Evolutionary conservation across 768 basidiomycete genomes (phyloP).

Genomic region (Suillus subalutaceus): DNA sequence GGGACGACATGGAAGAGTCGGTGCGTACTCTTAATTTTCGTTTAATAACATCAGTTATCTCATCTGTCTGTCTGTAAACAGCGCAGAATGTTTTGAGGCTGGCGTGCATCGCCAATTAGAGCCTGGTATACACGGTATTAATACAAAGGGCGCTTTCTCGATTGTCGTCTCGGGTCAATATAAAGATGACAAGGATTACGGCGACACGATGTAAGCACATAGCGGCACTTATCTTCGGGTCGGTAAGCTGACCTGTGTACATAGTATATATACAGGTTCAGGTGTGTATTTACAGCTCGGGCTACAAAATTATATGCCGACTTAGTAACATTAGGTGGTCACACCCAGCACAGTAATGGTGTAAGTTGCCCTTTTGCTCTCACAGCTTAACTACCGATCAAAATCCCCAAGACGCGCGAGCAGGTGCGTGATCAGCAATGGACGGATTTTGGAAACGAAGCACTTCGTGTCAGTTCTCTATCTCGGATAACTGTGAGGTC

Average conservation of each 20-base stretch:
- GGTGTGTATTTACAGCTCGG: conserved; percentile 2
- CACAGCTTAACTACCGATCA: neutral
- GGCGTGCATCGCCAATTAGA: conserved; percentile 20
- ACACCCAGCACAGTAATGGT: conserved; percentile 3
- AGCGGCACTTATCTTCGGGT: conserved; percentile 21
- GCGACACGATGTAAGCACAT: conserved; percentile 27
- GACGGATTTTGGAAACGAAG: conserved; percentile 13
- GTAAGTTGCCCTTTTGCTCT: conserved; percentile 6
- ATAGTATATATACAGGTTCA: conserved; percentile 31
- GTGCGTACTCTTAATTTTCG: conserved; percentile 14
- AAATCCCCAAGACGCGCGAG: conserved; percentile 20
- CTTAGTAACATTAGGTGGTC: conserved; percentile 19
- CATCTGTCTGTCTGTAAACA: neutral
- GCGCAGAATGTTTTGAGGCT: conserved; percentile 14
- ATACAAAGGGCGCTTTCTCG: conserved; percentile 18
- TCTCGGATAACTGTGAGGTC: neutral
- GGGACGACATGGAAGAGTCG: conserved; percentile 25
- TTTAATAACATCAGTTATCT: conserved; percentile 6
- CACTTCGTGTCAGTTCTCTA: conserved; percentile 22
- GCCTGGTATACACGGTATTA: conserved; percentile 26
- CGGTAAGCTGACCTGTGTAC: conserved; percentile 6
- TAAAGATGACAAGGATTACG: conserved; percentile 27
- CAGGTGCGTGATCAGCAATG: conserved; percentile 27
- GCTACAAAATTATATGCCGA: neutral
- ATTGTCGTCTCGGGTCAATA: conserved; percentile 24